Evolutionary conservation across 2,329 filamentous ascomycete genomes (phyloP).

Genomic region (Fusarium hostae): DNA sequence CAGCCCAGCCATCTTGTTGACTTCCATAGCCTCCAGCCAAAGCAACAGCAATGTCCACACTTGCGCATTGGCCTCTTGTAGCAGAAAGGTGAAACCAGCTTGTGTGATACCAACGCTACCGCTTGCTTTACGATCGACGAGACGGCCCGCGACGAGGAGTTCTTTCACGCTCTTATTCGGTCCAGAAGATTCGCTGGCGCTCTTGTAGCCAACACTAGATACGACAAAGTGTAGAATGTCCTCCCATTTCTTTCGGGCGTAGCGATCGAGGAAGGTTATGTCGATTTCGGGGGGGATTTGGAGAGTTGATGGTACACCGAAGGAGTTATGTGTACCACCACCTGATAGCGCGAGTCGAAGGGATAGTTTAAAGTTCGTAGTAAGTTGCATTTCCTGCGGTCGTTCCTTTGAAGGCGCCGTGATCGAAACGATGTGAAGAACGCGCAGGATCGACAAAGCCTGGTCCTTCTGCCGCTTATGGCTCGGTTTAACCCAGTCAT

Average conservation of each 20-base stretch:
- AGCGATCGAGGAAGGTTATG: slow-evolving; percentile 80
- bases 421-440: slow-evolving; percentile 86
- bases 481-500: slow-evolving; percentile 82
- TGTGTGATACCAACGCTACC: slow-evolving; percentile 86
- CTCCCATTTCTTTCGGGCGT: slow-evolving; percentile 92
- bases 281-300: slow-evolving; percentile 72
- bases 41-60: slow-evolving; percentile 95
- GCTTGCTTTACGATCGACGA: slow-evolving; percentile 75
- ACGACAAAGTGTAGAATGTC: slow-evolving; percentile 96
- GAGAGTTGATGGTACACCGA: slow-evolving; percentile 83
- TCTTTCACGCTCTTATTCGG: slow-evolving; percentile 85
- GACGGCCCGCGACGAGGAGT: slow-evolving; percentile 80
- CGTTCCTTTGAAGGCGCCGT: slow-evolving; percentile 69
- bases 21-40: slow-evolving; percentile 86
- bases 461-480: slow-evolving; percentile 78
- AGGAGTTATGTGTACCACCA: slow-evolving; percentile 85
- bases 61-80: slow-evolving; percentile 96
- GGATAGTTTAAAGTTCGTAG: slow-evolving; percentile 83
- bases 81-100: slow-evolving; percentile 90
- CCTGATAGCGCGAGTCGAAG: slow-evolving; percentile 89
- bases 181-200: slow-evolving; percentile 58
- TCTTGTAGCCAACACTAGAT: slow-evolving; percentile 71
- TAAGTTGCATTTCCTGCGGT: slow-evolving; percentile 78
- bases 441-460: slow-evolving; percentile 81
- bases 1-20: slow-evolving; percentile 68